Evolutionary conservation across 345 rosid genomes (phyloP), one percentile per base, ranked within the genome.

Genomic region (Tarenaya hassleriana): DNA sequence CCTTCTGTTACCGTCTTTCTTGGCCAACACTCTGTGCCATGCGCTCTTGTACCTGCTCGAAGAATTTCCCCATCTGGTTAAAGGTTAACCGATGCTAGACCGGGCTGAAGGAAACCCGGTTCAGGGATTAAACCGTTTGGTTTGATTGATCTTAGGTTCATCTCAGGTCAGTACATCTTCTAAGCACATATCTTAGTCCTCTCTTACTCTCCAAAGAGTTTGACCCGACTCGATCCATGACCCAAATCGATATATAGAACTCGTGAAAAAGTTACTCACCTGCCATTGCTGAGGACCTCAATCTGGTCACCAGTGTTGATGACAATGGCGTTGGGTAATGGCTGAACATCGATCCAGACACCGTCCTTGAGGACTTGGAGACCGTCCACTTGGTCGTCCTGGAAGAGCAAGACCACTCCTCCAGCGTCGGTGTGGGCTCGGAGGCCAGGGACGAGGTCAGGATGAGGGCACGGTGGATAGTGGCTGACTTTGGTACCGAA

Each of bases 351-450:
- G n/a, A 79, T 72, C 98, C 98, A 91, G 24, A 69, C 54, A 9
- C 80, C 79, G 1, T 76, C 89, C 70, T 91, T 91, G 41, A 87
- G 82, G 43, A 91, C 63, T 56, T 91, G 96, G 29, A 91, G 95
- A 19, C 98, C 96, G 4, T 85, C 80, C 0, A 84, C 83, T 49
- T 63, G 43, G 44, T 91, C 98, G 34, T 87, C 98, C 59, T 87
- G 98, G 69, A 79, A 82, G 60, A 91, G 68, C 42, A 91, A 54
- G 69, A 91, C 81, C n/a, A 91, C 78, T 0, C 95, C 96, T 2
- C 98, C 98, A 0, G 98, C 98, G 56, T 91, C 96, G 0, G 98
- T 91, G 75, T 91, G 96, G 38, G 95, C 79, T 41, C 98, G 59
- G 18, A 91, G 95, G 16, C 96, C 98, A 18, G 47, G 64, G 21